Conservation (phyloP, 108 stramenopile genomes). For the Cyclotella atomus region DNA sequence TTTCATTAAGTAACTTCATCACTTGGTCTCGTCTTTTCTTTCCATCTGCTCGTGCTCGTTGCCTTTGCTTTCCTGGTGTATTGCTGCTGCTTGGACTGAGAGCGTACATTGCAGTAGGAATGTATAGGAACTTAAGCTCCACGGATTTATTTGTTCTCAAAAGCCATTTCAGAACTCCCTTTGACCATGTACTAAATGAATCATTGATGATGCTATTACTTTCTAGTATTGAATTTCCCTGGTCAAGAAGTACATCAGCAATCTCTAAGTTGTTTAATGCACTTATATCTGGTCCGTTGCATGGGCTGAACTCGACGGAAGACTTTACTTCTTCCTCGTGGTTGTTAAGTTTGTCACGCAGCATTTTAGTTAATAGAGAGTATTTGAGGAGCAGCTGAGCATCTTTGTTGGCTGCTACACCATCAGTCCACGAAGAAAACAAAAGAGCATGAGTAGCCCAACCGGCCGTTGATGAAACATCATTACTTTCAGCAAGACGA, state of each 20-base stretch:
- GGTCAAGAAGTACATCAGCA: slow-evolving; percentile 30
- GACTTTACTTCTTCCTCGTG: slow-evolving; percentile 46
- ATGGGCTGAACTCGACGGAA: slow-evolving; percentile 72
- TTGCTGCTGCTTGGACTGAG: slow-evolving; percentile 60
- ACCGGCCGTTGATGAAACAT: background rate
- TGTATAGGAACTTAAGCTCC: slow-evolving; percentile 72
- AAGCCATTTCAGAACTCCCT: slow-evolving; percentile 20
- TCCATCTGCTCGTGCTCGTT: slow-evolving; percentile 84
- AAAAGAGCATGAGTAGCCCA: slow-evolving; percentile 3
- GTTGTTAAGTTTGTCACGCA: slow-evolving; percentile 40
- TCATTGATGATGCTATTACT: slow-evolving; percentile 2
- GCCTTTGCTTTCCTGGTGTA: slow-evolving; percentile 87
- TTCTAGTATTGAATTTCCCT: slow-evolving; percentile 10
- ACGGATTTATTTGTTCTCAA: background rate
- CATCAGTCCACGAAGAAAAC: slow-evolving; percentile 5
- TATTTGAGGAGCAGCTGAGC: slow-evolving; percentile 67
- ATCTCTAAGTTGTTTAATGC: slow-evolving; percentile 49
- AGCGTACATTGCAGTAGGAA: slow-evolving; percentile 92
- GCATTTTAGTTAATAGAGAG: slow-evolving; percentile 51
- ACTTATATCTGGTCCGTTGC: slow-evolving; percentile 70
- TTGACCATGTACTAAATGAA: slow-evolving; percentile 24
- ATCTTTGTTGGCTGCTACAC: slow-evolving; percentile 39
- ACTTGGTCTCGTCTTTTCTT: slow-evolving; percentile 71
- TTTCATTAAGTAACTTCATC: slow-evolving; percentile 47
- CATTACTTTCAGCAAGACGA: no score